These are phyloP conservation scores for Penicillium sclerotiorum DNA, from an alignment of 2,329 filamentous ascomycete genomes.

Conservation along the genomic window DNA sequence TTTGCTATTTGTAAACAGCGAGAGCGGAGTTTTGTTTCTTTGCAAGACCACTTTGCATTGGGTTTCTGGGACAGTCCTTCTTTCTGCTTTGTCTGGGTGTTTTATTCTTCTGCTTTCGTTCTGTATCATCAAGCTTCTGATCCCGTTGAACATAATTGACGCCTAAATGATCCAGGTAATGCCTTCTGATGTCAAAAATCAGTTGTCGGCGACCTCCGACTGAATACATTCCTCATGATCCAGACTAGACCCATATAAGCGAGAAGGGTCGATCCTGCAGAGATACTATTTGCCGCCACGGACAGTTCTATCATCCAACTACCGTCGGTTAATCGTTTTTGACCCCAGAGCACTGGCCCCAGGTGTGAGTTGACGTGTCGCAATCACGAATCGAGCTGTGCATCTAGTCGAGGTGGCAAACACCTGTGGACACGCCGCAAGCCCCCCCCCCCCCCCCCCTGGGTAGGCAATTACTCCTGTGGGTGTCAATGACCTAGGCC, in stretches of 20 bases:
- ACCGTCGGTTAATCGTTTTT: not conserved
- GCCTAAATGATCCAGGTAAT: not conserved
- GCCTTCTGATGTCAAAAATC: not conserved
- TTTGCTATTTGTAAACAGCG: constrained; percentile 9
- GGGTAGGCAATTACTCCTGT: too few species aligned
- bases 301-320: not conserved
- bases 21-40: not conserved
- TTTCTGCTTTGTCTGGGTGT: not conserved
- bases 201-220: not conserved
- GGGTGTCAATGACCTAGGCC: too few species aligned
- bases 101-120: constrained; percentile 1
- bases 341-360: not conserved
- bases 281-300: not conserved
- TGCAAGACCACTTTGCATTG: not conserved
- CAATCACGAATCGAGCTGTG: too few species aligned
- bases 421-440: too few species aligned
- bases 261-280: not conserved
- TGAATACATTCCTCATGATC: too few species aligned
- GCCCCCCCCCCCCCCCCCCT: too few species aligned
- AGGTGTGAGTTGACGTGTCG: too few species aligned
- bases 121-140: constrained; percentile 12
- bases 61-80: too few species aligned
- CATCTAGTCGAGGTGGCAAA: too few species aligned
- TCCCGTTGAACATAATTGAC: constrained; percentile 19
- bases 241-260: too few species aligned